phyloP scores from a whole-genome alignment of 2,329 filamentous ascomycete species.

The Knufia petricola region DNA sequence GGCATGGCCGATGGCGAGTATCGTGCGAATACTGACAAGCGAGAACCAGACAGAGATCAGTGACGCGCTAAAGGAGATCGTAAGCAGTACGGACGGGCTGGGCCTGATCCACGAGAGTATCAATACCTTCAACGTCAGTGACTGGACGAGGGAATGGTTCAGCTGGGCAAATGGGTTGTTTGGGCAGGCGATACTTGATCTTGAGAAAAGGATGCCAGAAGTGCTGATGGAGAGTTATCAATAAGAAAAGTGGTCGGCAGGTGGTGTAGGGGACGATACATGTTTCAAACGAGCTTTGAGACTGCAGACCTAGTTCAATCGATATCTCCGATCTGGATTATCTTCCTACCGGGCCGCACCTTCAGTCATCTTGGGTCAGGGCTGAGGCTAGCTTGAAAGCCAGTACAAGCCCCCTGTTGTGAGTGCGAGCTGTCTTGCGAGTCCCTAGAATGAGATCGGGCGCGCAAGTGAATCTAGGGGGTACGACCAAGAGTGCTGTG shows the following conservation, averaged over 20 bases:
- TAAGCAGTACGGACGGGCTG: constrained; percentile 39
- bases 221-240: constrained; percentile 38
- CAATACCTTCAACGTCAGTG: constrained; percentile 36
- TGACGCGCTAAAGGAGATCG: constrained; percentile 34
- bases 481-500: too few relatives aligned
- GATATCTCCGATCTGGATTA: too few relatives aligned
- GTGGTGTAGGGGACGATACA: neutral
- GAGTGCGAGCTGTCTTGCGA: too few relatives aligned
- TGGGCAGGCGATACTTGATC: constrained; percentile 41
- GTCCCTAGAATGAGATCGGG: too few relatives aligned
- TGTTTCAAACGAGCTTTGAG: too few relatives aligned
- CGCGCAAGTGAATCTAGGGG: too few relatives aligned
- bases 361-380: too few relatives aligned
- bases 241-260: constrained; percentile 3
- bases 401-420: too few relatives aligned
- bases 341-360: too few relatives aligned
- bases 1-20: constrained; percentile 45
- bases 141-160: constrained; percentile 43
- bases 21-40: constrained; percentile 43
- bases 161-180: constrained; percentile 45
- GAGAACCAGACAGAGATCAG: constrained; percentile 35
- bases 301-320: too few relatives aligned
- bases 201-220: constrained; percentile 29
- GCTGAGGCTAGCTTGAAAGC: too few relatives aligned
- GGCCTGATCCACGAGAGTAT: constrained; percentile 45